Evolutionary conservation across 2,329 filamentous ascomycete genomes (phyloP).

Genomic region (Talaromyces sp.): DNA sequence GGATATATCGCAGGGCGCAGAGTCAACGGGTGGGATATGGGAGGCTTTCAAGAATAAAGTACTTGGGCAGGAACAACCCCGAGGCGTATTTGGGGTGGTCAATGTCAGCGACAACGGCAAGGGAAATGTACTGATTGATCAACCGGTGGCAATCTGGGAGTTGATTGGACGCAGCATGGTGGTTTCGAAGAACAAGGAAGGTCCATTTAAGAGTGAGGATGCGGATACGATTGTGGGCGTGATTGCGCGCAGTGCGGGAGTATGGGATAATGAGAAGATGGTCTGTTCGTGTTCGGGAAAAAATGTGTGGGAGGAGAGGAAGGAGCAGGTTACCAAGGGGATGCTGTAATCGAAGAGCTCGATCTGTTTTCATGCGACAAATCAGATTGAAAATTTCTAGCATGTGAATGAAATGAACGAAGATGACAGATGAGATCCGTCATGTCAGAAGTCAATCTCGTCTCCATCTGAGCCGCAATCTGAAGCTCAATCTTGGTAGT

Average conservation of each 20-base stretch:
- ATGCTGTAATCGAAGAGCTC: constrained; percentile 57
- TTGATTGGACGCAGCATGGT: constrained; percentile 92
- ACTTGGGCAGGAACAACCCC: constrained; percentile 39
- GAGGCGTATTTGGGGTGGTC: constrained; percentile 70
- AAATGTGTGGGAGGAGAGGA: constrained; percentile 95
- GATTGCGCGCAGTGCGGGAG: constrained; percentile 90
- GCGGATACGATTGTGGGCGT: constrained; percentile 85
- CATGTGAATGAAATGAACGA: not conserved
- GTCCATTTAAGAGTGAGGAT: constrained; percentile 66
- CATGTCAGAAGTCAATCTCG: not conserved
- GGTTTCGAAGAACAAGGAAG: constrained; percentile 66
- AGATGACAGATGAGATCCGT: not conserved
- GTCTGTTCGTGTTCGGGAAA: constrained; percentile 98
- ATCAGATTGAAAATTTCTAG: not conserved
- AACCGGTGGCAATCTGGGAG: constrained; percentile 86
- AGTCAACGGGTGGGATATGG: constrained; percentile 82
- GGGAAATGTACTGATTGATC: constrained; percentile 77
- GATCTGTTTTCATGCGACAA: not conserved
- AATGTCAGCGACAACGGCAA: constrained; percentile 71
- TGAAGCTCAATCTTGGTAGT: not conserved
- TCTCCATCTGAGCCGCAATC: not conserved
- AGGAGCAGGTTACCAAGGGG: constrained; percentile 81
- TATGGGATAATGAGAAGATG: constrained; percentile 98
- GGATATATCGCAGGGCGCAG: constrained; percentile 79
- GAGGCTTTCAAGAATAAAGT: constrained; percentile 49